Percentiles rank a stretch among this genome's conserved stretches.
Conservation (phyloP, 2,329 filamentous ascomycete species). For the Cladophialophora bantiana region DNA sequence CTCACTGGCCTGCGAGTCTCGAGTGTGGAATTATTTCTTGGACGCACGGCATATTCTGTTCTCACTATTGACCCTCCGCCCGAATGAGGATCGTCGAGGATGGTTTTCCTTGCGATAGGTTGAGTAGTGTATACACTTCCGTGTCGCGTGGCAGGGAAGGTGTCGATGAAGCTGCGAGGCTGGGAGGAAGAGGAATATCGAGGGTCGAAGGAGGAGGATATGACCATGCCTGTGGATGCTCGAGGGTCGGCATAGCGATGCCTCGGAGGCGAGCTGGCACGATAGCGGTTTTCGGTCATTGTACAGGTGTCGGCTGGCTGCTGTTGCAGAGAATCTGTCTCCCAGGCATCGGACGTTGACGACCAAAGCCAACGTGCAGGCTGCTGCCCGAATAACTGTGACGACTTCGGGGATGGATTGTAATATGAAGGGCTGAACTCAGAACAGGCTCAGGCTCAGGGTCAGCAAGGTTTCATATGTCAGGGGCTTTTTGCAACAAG, state of each 20-base stretch:
- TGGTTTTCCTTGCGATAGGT: slow-evolving; percentile 36
- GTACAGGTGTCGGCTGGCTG: slow-evolving; percentile 5
- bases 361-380: neutral
- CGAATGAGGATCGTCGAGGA: slow-evolving; percentile 33
- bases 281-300: slow-evolving; percentile 38
- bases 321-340: neutral
- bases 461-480: neutral
- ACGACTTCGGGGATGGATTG: neutral
- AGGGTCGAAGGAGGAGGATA: slow-evolving; percentile 38
- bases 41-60: slow-evolving; percentile 41
- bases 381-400: neutral
- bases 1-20: slow-evolving; percentile 39
- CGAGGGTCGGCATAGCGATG: slow-evolving; percentile 34
- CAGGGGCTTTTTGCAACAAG: neutral
- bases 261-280: slow-evolving; percentile 30
- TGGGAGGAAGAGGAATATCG: slow-evolving; percentile 29
- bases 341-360: slow-evolving; percentile 23
- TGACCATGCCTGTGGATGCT: slow-evolving; percentile 38
- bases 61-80: slow-evolving; percentile 33
- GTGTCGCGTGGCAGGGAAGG: slow-evolving; percentile 27
- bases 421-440: neutral
- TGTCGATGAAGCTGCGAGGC: slow-evolving; percentile 30
- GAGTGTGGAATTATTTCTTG: slow-evolving; percentile 39
- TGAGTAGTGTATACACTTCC: slow-evolving; percentile 37
- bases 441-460: neutral